Percentiles rank a stretch among this genome's conserved stretches.
phyloP scores from a whole-genome alignment of 257 asterid species.

The Hygrophila difformis region DNA sequence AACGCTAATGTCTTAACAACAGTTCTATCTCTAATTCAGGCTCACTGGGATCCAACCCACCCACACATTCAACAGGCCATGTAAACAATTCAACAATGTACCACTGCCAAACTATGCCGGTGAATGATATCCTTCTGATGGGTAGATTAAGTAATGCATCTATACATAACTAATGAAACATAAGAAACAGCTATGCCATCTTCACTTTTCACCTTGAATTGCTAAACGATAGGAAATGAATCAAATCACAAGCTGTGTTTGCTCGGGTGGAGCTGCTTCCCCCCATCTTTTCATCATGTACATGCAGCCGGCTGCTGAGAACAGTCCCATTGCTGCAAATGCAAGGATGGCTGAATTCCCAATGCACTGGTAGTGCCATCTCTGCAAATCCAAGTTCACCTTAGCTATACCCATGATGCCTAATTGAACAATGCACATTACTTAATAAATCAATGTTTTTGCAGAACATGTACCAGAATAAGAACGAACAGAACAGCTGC shows the following conservation, averaged over 20 bases:
- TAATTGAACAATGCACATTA: not conserved
- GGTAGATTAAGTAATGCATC: too few relatives aligned
- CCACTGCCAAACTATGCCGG: too few relatives aligned
- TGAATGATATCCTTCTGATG: too few relatives aligned
- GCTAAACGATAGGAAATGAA: not conserved
- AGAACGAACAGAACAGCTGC: conserved; percentile 50
- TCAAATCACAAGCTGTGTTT: conserved; percentile 31
- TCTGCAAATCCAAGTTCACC: conserved; percentile 27
- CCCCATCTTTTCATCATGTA: conserved; percentile 39
- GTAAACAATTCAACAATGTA: too few relatives aligned
- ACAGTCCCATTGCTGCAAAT: conserved; percentile 39
- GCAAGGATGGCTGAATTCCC: conserved; percentile 43
- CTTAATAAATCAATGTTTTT: conserved; percentile 2
- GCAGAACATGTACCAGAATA: conserved; percentile 46
- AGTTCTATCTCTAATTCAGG: too few relatives aligned
- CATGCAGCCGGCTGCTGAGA: conserved; percentile 62
- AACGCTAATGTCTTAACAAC: too few relatives aligned
- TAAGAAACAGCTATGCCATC: not conserved
- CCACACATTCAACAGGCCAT: too few relatives aligned
- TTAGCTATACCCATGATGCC: not conserved
- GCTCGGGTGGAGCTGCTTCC: conserved; percentile 48
- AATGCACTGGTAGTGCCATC: conserved; percentile 33
- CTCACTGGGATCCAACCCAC: too few relatives aligned
- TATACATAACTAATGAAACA: too few relatives aligned
- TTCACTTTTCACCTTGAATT: not conserved